These are phyloP conservation scores for Nannochloropsis granulata DNA, from an alignment of 108 stramenopile species.

Conservation along the genomic window DNA sequence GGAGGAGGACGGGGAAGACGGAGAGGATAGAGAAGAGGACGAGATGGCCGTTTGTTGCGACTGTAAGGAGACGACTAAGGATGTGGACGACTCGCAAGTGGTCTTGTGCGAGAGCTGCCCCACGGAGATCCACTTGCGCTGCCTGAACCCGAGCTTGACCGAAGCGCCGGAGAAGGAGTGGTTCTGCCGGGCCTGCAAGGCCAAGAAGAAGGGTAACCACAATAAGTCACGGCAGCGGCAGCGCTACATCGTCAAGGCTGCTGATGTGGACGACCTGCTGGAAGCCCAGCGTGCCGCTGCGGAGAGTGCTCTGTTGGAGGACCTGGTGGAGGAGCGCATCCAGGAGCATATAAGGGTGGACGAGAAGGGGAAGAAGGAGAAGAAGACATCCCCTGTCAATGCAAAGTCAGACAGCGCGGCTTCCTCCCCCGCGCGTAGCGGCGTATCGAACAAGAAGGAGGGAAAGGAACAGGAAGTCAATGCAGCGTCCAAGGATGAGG, in stretches of 20 bases:
- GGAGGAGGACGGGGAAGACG: neutral
- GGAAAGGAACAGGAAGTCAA: neutral
- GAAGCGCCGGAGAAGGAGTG: neutral
- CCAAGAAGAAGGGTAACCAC: neutral
- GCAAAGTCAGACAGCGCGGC: neutral
- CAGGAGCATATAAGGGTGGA: neutral
- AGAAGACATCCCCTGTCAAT: neutral
- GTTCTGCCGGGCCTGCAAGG: neutral
- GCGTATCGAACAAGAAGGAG: neutral
- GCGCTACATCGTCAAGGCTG: neutral
- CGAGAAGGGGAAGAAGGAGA: neutral
- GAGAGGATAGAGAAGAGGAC: neutral
- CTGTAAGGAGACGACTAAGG: neutral
- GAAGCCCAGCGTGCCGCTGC: neutral
- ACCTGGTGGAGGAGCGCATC: neutral
- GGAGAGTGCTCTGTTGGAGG: neutral
- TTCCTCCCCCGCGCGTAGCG: neutral
- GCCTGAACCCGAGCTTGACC: neutral
- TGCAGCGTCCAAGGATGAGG: neutral
- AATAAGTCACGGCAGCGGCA: neutral
- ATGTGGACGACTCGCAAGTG: neutral
- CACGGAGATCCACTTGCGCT: neutral
- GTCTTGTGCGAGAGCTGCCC: neutral
- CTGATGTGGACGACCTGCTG: neutral
- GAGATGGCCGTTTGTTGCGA: neutral